These are phyloP conservation scores for Scheffersomyces lignosus DNA, from an alignment of 805 yeast species.

Conservation along the genomic window DNA sequence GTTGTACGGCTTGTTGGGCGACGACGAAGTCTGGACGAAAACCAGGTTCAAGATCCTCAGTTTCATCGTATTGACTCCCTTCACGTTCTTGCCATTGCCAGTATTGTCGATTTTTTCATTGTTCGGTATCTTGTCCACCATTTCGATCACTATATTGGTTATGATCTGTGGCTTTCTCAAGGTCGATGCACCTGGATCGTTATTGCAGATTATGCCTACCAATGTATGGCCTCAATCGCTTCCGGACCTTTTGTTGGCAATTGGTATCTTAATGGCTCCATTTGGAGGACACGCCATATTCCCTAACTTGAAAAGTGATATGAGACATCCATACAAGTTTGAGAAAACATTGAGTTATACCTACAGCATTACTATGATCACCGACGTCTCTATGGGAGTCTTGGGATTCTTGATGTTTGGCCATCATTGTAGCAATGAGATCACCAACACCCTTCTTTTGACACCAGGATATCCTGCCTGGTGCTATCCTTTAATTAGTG, in stretches of 20 bases:
- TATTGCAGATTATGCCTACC: slow-evolving; percentile 47
- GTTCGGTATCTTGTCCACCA: slow-evolving; percentile 56
- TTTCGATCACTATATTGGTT: slow-evolving; percentile 48
- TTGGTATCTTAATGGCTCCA: slow-evolving; percentile 72
- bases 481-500: slow-evolving; percentile 35
- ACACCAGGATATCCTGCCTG: slow-evolving; percentile 68
- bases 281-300: slow-evolving; percentile 86
- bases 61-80: slow-evolving; percentile 73
- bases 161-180: slow-evolving; percentile 46
- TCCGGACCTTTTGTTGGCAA: slow-evolving; percentile 45
- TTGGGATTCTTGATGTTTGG: slow-evolving; percentile 85
- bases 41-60: slow-evolving; percentile 64
- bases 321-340: slow-evolving; percentile 69
- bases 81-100: slow-evolving; percentile 61
- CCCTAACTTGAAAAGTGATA: slow-evolving; percentile 73
- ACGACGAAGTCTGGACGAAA: slow-evolving; percentile 37
- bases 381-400: slow-evolving; percentile 62
- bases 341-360: slow-evolving; percentile 52
- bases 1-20: slow-evolving; percentile 45
- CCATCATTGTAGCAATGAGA: slow-evolving; percentile 59
- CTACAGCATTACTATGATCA: slow-evolving; percentile 55
- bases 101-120: slow-evolving; percentile 54
- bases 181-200: slow-evolving; percentile 52
- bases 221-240: slow-evolving; percentile 31
- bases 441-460: slow-evolving; percentile 71